Base-by-base conservation (phyloP, 352 stramenopile species). In the Elongisporangium senticosum region DNA sequence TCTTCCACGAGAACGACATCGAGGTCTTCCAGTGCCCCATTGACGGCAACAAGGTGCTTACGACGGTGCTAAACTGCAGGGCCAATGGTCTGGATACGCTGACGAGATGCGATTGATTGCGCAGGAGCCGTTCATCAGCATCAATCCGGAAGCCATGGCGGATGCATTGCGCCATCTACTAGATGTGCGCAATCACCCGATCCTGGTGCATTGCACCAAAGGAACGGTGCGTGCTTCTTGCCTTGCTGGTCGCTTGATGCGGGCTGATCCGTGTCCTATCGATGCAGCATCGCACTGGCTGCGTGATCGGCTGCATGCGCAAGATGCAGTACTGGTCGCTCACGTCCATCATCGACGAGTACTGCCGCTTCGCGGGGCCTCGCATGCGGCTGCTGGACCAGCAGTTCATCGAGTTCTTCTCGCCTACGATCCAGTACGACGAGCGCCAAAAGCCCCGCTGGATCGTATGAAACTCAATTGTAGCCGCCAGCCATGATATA, bases 361-460 rank as follows among this genome's bases (percentile, higher is more conserved):
- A 95, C 69, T 90, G 83, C 24, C 83, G 86, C 56, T 95, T 94
- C 53, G 86, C 87, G 13, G 82, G 77, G 1, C 86, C 86, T 14
- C 83, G 87, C 55, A 90, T 92, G 77, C 86, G 87, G 17, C 69
- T 96, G 14, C 68, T 92, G 19, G 83, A 95, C 58, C 84, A 96
- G 62, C 84, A 94, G 59, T 94, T 96, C 52, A 96, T 96, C 68
- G 87, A 94, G 77, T 94, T 92, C 63, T 94, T 94, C 59, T 87
- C 73, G 33, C 78, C 83, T 19, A 79, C 69, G 5, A 89, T 90
- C 63, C 68, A 85, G 22, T 93, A 93, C 69, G 79, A 93, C 59
- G 79, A 90, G 61, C 72, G 79, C 10, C 79, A 93, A 65, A 90
- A 86, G 20, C 83, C 83, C 4, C 71, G 74, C 22, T 93, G 83